phyloP scores from a whole-genome alignment of 1,139 yeast species.

The Nakaseomyces kungkrabaensis region DNA sequence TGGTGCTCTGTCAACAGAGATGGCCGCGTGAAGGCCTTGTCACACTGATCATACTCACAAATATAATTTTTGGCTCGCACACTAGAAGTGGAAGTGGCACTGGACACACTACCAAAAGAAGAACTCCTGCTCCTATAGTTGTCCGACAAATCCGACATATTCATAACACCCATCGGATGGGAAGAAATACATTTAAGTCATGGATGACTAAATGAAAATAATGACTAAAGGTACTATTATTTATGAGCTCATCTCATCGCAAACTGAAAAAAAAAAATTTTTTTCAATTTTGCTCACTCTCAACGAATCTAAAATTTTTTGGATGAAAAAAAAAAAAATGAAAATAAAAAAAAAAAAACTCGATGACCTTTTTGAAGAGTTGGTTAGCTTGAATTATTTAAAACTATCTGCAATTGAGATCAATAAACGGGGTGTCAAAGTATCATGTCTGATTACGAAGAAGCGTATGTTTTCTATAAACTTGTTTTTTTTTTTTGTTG shows the following conservation, averaged over 20 bases:
- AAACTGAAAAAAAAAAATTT: too few species aligned
- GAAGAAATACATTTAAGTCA: too few species aligned
- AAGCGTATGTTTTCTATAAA: slow-evolving; percentile 29
- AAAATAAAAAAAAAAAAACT: too few species aligned
- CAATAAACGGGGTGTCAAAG: not conserved
- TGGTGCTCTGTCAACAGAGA: slow-evolving; percentile 74
- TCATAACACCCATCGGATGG: not conserved
- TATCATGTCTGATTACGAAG: slow-evolving; percentile 43
- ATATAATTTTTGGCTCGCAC: slow-evolving; percentile 46
- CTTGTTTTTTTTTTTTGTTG: not conserved
- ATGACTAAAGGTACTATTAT: too few species aligned
- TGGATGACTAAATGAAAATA: too few species aligned
- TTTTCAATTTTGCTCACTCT: too few species aligned
- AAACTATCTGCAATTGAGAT: too few species aligned
- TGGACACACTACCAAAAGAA: slow-evolving; percentile 9
- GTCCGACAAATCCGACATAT: not conserved
- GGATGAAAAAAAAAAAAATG: too few species aligned
- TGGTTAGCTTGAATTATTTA: too few species aligned
- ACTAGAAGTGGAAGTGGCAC: slow-evolving; percentile 27
- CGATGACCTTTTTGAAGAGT: too few species aligned
- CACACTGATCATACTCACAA: slow-evolving; percentile 59
- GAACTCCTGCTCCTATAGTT: not conserved
- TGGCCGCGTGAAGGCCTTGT: slow-evolving; percentile 71
- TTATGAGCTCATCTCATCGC: too few species aligned
- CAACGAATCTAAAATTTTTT: too few species aligned